Evolutionary conservation across 371 early-diverging fungal species (phyloP), one percentile per base, ranked within the genome.

Genomic region (Sporodiniella umbellata): DNA sequence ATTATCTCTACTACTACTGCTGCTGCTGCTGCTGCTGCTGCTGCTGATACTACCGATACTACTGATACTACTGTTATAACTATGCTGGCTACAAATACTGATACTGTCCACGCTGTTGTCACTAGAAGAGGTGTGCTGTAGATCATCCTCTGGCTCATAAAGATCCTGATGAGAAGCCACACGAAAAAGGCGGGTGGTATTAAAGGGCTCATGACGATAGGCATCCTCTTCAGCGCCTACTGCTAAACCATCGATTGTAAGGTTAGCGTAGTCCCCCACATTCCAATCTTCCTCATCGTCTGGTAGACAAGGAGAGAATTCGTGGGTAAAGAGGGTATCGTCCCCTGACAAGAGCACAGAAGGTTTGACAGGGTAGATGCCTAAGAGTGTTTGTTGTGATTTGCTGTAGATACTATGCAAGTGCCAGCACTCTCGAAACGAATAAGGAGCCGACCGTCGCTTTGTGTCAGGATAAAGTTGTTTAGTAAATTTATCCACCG

Each of bases 351-450:
- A 45, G 11, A 67, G 33, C 10, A 75, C 76, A 11, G 64, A 55
- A 11, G 76, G 68, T 26, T 53, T 65, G 11, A 65, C 59, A 30
- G 66, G 45, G 8, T 59, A 40, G 33, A 75, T 59, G 0, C 76
- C 76, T 14, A 75, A 39, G 25, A 75, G 17, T 35, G 62, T 70
- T 56, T 72, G 70, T 35, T 75, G 76, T 43, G 76, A 69, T 60
- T 75, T 75, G 56, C 68, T 65, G 38, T 75, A 75, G 47, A 75
- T 75, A 52, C 60, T 72, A 51, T 75, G 76, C 12, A 75, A 33
- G 33, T 61, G 62, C 72, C 65, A 70, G 25, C 58, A 71, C 39
- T 72, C 70, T 26, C 67, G 39, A 46, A 75, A 75, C 14, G 68
- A 58, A 48, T 72, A 69, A 26, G 64, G 57, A 46, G 66, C 6